Evolutionary conservation across 768 basidiomycete genomes (phyloP).

Genomic region (Collybia sp.): DNA sequence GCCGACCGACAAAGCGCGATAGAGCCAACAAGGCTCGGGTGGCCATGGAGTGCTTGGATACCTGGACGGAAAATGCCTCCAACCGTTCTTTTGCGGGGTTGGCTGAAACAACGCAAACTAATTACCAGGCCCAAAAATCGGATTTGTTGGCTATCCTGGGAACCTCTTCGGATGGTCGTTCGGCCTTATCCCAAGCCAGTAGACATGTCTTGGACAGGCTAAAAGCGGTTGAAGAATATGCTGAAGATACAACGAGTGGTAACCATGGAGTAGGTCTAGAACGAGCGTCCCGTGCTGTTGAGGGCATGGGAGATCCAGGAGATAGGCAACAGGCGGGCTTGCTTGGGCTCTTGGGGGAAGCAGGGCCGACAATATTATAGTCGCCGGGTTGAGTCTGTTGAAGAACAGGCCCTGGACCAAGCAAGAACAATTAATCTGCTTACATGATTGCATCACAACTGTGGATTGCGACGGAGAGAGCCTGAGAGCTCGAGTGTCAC

Average conservation of each 20-base stretch:
- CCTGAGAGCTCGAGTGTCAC: too few species aligned
- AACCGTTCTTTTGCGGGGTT: not conserved
- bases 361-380: not conserved
- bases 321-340: too few species aligned
- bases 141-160: slow-evolving; percentile 31
- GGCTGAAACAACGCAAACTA: not conserved
- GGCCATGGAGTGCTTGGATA: slow-evolving; percentile 42
- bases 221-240: slow-evolving; percentile 42
- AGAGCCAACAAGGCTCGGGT: slow-evolving; percentile 49
- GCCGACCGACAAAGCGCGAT: slow-evolving; percentile 60
- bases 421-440: too few species aligned
- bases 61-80: slow-evolving; percentile 38
- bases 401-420: slow-evolving; percentile 14
- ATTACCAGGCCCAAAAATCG: slow-evolving; percentile 41
- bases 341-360: not conserved
- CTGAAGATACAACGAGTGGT: not conserved
- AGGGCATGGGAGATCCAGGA: not conserved
- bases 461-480: too few species aligned
- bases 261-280: slow-evolving; percentile 28
- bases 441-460: too few species aligned
- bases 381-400: slow-evolving; percentile 33
- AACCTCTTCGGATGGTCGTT: slow-evolving; percentile 13
- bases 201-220: slow-evolving; percentile 47
- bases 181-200: slow-evolving; percentile 41
- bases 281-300: slow-evolving; percentile 43